Evolutionary conservation across 208 protist genomes (phyloP).

Genomic region (Leishmania major): DNA sequence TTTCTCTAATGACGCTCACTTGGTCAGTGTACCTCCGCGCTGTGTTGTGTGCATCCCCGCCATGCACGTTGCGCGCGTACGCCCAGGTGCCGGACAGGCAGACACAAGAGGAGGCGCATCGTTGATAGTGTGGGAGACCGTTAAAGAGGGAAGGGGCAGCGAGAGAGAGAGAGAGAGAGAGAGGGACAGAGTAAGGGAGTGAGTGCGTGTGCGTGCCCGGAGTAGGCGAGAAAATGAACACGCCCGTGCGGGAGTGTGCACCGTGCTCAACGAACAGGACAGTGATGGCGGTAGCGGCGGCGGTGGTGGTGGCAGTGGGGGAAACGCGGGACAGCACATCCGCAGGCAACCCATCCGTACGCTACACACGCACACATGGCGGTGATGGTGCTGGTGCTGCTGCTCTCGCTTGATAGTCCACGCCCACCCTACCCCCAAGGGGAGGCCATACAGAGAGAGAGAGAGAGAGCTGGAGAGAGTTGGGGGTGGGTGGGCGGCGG

Average conservation of each 20-base stretch:
- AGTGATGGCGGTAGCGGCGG: neutral
- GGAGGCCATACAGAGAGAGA: neutral
- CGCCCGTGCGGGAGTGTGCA: neutral
- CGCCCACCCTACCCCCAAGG: neutral
- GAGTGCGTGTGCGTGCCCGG: neutral
- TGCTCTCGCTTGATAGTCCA: neutral
- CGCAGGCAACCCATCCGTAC: too few species aligned
- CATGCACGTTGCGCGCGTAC: neutral
- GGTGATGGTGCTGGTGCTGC: neutral
- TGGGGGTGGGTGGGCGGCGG: too few species aligned
- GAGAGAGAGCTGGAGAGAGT: too few species aligned
- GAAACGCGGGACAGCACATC: too few species aligned
- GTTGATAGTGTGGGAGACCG: neutral
- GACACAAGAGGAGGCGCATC: neutral
- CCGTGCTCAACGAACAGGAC: neutral
- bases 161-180: neutral
- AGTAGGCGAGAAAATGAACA: neutral
- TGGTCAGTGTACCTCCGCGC: too few species aligned
- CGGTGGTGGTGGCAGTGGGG: too few species aligned
- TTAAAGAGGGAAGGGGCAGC: neutral
- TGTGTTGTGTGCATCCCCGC: neutral
- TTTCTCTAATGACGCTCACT: neutral
- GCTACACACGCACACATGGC: too few species aligned
- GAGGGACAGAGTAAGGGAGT: neutral
- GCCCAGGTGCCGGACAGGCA: neutral